phyloP scores from a whole-genome alignment of 768 basidiomycete species.

The Coprinellus micaceus region DNA sequence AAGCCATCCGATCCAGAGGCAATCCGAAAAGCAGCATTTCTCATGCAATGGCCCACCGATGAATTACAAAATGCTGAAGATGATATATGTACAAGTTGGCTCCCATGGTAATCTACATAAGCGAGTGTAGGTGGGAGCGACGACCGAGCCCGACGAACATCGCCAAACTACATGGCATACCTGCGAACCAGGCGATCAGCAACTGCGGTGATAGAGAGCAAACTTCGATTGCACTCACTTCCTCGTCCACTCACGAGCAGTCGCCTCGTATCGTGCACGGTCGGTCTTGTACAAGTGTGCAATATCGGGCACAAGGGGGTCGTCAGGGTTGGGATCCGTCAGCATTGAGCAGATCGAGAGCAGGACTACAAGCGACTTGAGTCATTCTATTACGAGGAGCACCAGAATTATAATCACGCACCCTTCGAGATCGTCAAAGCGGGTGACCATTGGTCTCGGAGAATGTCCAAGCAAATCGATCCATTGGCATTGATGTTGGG shows the following conservation, averaged over 20 bases:
- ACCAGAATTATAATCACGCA: conserved; percentile 32
- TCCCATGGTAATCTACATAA: conserved; percentile 39
- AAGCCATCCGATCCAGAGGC: background rate
- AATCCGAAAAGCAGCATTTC: background rate
- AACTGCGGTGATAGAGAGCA: conserved; percentile 2
- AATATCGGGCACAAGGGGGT: conserved; percentile 97
- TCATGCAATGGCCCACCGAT: background rate
- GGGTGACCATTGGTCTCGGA: conserved; percentile 98
- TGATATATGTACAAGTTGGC: conserved; percentile 3
- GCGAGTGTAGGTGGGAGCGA: conserved; percentile 34
- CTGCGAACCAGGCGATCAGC: conserved; percentile 21
- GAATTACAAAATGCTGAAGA: background rate
- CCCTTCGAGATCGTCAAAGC: conserved; percentile 99
- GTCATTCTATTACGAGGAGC: background rate
- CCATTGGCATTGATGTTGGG: conserved; percentile 99
- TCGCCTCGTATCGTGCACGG: conserved; percentile 93
- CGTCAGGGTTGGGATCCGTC: conserved; percentile 99
- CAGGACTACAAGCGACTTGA: conserved; percentile 53
- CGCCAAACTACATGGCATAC: conserved; percentile 34
- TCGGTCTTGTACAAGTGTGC: conserved; percentile 99
- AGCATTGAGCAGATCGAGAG: conserved; percentile 99
- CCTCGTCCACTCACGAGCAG: conserved; percentile 98
- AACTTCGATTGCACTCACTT: conserved; percentile 58
- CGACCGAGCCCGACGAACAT: background rate
- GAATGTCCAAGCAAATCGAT: conserved; percentile 96